Conservation (phyloP, 2,329 filamentous ascomycete genomes). For the Ophiostoma novo-ulmi region DNA sequence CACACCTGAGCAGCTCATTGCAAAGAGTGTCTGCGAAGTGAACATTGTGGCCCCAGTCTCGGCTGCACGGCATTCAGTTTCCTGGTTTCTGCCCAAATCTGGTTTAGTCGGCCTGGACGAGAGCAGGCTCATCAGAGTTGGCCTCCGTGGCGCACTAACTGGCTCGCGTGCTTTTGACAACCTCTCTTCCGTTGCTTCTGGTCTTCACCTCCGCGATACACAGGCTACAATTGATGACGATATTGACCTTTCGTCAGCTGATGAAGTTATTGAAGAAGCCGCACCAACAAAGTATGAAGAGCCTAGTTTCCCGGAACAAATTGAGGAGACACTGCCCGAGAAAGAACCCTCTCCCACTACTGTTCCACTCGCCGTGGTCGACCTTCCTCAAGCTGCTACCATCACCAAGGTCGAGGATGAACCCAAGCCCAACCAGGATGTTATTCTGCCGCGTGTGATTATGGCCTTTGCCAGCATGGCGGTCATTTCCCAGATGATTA, state of each 20-base stretch:
- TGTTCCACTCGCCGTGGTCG: not conserved
- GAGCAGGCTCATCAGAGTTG: slow-evolving; percentile 29
- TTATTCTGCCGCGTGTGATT: slow-evolving; percentile 31
- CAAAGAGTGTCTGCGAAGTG: not conserved
- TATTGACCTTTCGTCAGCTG: not conserved
- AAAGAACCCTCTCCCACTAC: not conserved
- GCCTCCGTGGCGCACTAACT: slow-evolving; percentile 33
- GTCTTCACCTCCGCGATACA: not conserved
- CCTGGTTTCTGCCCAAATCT: slow-evolving; percentile 30
- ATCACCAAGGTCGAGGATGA: not conserved
- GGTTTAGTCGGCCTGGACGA: slow-evolving; percentile 34
- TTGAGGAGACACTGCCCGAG: not conserved
- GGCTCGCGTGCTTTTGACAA: slow-evolving; percentile 30
- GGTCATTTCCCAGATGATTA: slow-evolving; percentile 29
- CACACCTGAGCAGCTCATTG: not conserved
- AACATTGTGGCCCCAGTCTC: not conserved
- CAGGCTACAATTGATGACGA: not conserved
- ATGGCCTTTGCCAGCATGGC: slow-evolving; percentile 33
- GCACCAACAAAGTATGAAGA: not conserved
- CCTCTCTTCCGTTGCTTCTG: not conserved
- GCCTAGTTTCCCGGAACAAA: not conserved
- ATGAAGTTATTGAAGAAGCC: not conserved
- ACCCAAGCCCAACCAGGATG: not conserved
- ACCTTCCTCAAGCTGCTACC: not conserved
- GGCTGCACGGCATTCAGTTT: not conserved